Evolutionary conservation across 768 basidiomycete species (phyloP).

Genomic region (Arthromyces matolae): DNA sequence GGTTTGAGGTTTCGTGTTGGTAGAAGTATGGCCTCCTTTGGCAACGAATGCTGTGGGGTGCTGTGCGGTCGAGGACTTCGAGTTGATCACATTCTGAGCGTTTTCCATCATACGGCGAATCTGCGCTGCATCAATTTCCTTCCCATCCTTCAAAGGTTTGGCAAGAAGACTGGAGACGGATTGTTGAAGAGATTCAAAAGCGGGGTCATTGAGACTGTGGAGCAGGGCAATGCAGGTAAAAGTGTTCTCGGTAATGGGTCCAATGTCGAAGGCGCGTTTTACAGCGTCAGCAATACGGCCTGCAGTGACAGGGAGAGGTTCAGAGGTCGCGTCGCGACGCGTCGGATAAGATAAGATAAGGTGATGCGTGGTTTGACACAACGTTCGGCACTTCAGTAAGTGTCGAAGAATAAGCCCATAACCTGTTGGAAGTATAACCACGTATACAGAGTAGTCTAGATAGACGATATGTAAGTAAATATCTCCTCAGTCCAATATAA

Average conservation of each 20-base stretch:
- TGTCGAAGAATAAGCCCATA: too few relatives aligned
- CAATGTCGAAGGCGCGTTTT: not conserved
- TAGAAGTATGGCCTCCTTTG: not conserved
- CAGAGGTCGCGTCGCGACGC: too few relatives aligned
- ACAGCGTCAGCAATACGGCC: not conserved
- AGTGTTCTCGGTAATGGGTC: not conserved
- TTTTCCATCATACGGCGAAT: slow-evolving; percentile 3
- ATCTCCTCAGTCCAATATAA: too few relatives aligned
- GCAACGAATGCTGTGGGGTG: not conserved
- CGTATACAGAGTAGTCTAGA: too few relatives aligned
- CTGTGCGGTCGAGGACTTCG: not conserved
- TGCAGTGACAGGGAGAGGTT: not conserved
- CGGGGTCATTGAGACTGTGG: not conserved
- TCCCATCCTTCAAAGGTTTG: too few relatives aligned
- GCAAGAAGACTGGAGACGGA: not conserved
- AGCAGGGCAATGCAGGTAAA: slow-evolving; percentile 2
- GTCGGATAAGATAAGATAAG: too few relatives aligned
- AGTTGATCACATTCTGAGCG: slow-evolving; percentile 2
- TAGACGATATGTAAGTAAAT: too few relatives aligned
- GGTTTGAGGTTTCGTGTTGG: not conserved
- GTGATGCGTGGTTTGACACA: too few relatives aligned
- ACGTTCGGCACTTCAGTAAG: too few relatives aligned
- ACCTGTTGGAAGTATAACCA: too few relatives aligned
- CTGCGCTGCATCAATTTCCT: too few relatives aligned
- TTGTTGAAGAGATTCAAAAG: not conserved